Conservation (phyloP, 2,329 filamentous ascomycete species). For the Verruconis gallopava region DNA sequence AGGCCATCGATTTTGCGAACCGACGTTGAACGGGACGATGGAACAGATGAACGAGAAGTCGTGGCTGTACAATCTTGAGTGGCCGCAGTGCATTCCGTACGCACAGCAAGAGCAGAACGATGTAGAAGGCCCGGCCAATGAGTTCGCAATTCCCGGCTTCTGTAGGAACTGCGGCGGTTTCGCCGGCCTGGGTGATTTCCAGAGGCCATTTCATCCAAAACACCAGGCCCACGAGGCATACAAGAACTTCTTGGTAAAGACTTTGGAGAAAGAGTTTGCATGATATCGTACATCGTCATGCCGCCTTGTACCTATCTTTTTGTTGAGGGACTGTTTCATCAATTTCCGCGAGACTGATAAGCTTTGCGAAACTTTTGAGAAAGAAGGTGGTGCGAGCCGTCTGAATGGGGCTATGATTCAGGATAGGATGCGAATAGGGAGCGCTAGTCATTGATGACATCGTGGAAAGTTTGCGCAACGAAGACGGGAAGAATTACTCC, state of each 20-base stretch:
- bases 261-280: background rate
- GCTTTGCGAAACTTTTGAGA: no score
- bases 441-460: no score
- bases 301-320: no score
- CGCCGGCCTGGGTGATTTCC: conserved; percentile 1
- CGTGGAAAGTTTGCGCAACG: no score
- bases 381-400: no score
- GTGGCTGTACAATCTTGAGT: conserved; percentile 5
- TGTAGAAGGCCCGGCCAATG: background rate
- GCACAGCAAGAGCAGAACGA: no score
- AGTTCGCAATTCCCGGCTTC: background rate
- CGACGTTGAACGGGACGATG: background rate
- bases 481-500: no score
- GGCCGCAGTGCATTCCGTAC: conserved; percentile 3
- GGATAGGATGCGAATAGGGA: no score
- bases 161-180: conserved; percentile 5
- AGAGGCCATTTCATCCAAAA: conserved; percentile 2
- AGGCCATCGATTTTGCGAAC: conserved; percentile 7
- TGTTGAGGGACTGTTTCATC: no score
- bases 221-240: background rate
- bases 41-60: conserved; percentile 1
- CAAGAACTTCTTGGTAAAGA: background rate
- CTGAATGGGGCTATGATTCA: no score
- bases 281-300: no score
- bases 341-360: no score